Conservation (phyloP, 1,139 yeast genomes). For the Yamadazyma atlantica region DNA sequence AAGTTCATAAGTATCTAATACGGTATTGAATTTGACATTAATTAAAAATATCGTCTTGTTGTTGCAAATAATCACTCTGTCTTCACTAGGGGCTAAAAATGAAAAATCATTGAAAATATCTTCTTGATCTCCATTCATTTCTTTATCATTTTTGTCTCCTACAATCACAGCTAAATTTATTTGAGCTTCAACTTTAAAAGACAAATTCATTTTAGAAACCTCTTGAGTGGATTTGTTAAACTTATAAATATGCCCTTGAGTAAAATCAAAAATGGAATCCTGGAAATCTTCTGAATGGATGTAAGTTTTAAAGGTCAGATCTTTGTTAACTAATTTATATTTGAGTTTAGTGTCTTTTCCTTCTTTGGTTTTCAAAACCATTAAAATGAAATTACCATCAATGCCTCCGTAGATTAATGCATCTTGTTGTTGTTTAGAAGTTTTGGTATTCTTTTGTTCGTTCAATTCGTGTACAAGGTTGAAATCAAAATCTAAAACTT, state of each 20-base stretch:
- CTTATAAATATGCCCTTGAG: slow-evolving; percentile 11
- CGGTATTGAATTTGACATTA: slow-evolving; percentile 44
- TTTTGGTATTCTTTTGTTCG: slow-evolving; percentile 10
- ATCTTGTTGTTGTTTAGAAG: slow-evolving; percentile 4
- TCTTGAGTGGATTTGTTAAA: slow-evolving; percentile 6
- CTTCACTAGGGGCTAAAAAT: slow-evolving; percentile 39
- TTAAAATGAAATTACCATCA: not conserved
- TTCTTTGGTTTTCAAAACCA: not conserved
- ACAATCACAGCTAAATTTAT: slow-evolving; percentile 23
- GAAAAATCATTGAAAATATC: slow-evolving; percentile 13
- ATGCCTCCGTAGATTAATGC: not conserved
- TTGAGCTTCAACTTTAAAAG: slow-evolving; percentile 21
- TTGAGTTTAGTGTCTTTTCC: slow-evolving; percentile 2
- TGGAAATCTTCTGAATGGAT: slow-evolving; percentile 5
- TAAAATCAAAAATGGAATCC: slow-evolving; percentile 8
- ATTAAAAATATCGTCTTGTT: slow-evolving; percentile 40
- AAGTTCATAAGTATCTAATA: slow-evolving; percentile 36
- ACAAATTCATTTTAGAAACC: slow-evolving; percentile 15
- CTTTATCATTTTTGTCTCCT: slow-evolving; percentile 10
- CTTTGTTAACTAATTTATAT: slow-evolving; percentile 6
- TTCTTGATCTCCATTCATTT: not conserved
- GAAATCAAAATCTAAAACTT: slow-evolving; percentile 1
- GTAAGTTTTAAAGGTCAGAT: slow-evolving; percentile 2
- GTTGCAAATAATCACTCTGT: slow-evolving; percentile 44
- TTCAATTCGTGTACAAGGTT: slow-evolving; percentile 29